A percentile compares a stretch with the other conserved stretches of the same genome.
Evolutionary conservation across 2,329 filamentous ascomycete genomes (phyloP).

Genomic region (Diaporthe citrichinensis): DNA sequence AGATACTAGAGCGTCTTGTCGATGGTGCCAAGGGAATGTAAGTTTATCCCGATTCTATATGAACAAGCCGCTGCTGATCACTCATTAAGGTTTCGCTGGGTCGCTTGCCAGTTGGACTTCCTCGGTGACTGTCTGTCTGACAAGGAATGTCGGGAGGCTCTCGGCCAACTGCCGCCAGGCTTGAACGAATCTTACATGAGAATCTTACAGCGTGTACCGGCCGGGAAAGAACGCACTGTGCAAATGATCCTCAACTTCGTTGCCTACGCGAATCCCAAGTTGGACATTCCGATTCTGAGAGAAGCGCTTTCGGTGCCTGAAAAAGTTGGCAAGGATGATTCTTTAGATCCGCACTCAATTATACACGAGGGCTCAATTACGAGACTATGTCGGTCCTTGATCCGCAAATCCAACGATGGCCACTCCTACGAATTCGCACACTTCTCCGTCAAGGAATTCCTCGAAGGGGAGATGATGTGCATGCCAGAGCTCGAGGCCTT

Average conservation of each 20-base stretch:
- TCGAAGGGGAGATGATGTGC: not conserved
- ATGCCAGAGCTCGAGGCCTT: not conserved
- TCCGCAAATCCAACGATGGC: constrained; percentile 9
- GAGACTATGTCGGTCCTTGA: not conserved
- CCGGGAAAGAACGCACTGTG: not conserved
- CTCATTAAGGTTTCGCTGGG: constrained; percentile 23
- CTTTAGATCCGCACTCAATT: not conserved
- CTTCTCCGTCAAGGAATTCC: constrained; percentile 6
- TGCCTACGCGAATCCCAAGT: not conserved
- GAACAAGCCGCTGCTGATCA: not conserved
- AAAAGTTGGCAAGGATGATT: not conserved
- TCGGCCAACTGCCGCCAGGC: not conserved
- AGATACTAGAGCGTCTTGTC: constrained; percentile 1
- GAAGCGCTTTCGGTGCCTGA: constrained; percentile 12
- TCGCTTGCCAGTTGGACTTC: constrained; percentile 20
- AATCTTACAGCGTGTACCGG: not conserved
- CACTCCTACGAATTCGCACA: not conserved
- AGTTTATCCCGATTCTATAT: not conserved
- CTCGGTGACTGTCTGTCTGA: not conserved
- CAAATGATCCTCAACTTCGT: constrained; percentile 16
- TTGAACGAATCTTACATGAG: constrained; percentile 12
- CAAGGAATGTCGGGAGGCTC: constrained; percentile 2
- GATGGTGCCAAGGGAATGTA: constrained; percentile 14
- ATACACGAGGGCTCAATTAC: not conserved
- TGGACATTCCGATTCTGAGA: not conserved